Percentiles rank a stretch among this genome's conserved stretches.
These are phyloP conservation scores for Lagerstroemia fauriei DNA, from an alignment of 441 rosid species.

Conservation along the genomic window DNA sequence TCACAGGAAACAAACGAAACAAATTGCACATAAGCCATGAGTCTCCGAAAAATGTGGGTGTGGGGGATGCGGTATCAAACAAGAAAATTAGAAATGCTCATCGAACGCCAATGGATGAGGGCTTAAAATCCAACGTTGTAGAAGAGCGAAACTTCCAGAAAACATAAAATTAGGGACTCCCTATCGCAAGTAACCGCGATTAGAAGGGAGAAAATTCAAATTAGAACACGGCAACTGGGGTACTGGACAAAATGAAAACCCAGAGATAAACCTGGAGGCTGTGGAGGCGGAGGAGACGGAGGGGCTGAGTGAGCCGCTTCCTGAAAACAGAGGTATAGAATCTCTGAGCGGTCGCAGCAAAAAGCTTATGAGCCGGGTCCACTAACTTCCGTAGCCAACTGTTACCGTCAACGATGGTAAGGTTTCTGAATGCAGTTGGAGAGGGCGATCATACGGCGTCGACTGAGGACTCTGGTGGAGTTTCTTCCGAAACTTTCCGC, in stretches of 20 bases:
- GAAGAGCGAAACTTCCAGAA: not conserved
- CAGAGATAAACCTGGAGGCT: conserved; percentile 48
- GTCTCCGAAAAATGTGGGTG: not conserved
- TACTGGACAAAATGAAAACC: not conserved
- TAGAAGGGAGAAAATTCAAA: not conserved
- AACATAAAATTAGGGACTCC: not conserved
- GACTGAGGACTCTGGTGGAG: no score
- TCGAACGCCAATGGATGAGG: not conserved
- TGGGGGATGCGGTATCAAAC: not conserved
- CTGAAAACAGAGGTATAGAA: conserved; percentile 71
- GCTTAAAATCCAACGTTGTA: not conserved
- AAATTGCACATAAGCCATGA: not conserved
- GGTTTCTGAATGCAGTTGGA: no score
- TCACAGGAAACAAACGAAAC: not conserved
- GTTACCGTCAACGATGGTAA: conserved; percentile 30
- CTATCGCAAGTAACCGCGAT: not conserved
- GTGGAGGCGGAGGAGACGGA: conserved; percentile 22
- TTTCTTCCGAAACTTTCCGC: no score
- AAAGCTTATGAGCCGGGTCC: conserved; percentile 85
- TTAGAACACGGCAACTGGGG: not conserved
- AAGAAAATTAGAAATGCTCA: not conserved
- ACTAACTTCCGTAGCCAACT: conserved; percentile 85
- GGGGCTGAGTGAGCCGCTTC: conserved; percentile 66
- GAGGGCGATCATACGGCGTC: no score
- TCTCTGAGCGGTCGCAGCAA: conserved; percentile 67